Evolutionary conservation across 2,329 filamentous ascomycete genomes (phyloP).

Genomic region (Pseudogymnoascus sp.): DNA sequence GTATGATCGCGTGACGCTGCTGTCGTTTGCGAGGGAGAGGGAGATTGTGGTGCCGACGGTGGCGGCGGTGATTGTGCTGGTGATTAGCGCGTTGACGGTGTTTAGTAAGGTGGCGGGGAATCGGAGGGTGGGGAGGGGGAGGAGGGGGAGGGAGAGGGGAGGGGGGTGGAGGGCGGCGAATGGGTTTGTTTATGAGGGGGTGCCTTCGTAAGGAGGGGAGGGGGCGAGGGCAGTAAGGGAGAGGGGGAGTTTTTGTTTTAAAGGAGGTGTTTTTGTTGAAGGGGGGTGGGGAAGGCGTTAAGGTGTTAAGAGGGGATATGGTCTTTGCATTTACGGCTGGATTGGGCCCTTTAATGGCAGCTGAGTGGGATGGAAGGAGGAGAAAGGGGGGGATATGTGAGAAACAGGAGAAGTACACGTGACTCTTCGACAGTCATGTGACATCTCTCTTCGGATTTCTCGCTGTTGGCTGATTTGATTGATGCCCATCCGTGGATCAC

Average conservation of each 20-base stretch:
- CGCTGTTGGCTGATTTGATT: neutral
- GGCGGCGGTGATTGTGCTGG: slow-evolving; percentile 52
- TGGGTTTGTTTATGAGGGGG: too few relatives aligned
- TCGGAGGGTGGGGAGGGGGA: slow-evolving; percentile 42
- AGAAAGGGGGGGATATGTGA: neutral
- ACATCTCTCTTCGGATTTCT: neutral
- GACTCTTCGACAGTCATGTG: neutral
- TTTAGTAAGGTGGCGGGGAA: slow-evolving; percentile 59
- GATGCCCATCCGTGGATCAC: neutral
- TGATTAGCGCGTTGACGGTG: slow-evolving; percentile 50
- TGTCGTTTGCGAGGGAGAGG: slow-evolving; percentile 34
- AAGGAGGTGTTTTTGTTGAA: neutral
- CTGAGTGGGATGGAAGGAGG: neutral
- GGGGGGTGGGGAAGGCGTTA: neutral
- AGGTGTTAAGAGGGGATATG: neutral
- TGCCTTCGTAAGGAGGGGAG: slow-evolving; percentile 35
- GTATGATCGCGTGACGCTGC: slow-evolving; percentile 34
- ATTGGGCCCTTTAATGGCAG: neutral
- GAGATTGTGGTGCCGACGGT: slow-evolving; percentile 49
- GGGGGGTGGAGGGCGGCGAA: too few relatives aligned
- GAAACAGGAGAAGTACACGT: neutral
- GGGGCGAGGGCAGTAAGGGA: too few relatives aligned
- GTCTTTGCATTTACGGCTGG: neutral
- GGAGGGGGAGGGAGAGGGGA: slow-evolving; percentile 37
- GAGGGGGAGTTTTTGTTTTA: neutral